Conservation (phyloP, 1,284 basidiomycete genomes). For the Ganoderma resinaceum region DNA sequence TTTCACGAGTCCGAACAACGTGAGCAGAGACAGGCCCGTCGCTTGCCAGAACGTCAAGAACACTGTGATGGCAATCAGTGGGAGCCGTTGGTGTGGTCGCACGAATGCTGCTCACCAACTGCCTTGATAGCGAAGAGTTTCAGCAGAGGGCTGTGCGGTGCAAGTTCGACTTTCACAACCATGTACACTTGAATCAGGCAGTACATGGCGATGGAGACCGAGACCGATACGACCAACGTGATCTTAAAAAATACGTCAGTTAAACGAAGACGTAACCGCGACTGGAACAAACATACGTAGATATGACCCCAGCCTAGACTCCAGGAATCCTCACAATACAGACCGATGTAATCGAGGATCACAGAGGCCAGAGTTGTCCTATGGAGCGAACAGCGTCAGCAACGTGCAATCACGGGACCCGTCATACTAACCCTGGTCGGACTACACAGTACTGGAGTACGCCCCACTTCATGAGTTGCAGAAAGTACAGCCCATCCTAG, state of each 20-base stretch:
- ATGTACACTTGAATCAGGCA: slow-evolving; percentile 81
- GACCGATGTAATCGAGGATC: slow-evolving; percentile 66
- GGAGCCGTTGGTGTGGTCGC: not conserved
- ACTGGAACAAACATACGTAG: slow-evolving; percentile 53
- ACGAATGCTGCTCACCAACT: slow-evolving; percentile 56
- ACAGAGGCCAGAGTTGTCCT: slow-evolving; percentile 73
- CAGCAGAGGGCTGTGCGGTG: slow-evolving; percentile 68
- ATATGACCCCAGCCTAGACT: slow-evolving; percentile 74
- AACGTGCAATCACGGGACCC: not conserved
- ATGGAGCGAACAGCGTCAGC: not conserved
- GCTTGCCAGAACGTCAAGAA: slow-evolving; percentile 87
- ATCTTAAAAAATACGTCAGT: slow-evolving; percentile 49
- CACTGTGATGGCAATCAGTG: slow-evolving; percentile 46
- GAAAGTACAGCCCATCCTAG: slow-evolving; percentile 72
- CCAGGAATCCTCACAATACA: slow-evolving; percentile 80
- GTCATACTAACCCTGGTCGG: slow-evolving; percentile 58
- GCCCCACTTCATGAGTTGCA: slow-evolving; percentile 83
- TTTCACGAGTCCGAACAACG: slow-evolving; percentile 69
- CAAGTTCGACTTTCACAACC: slow-evolving; percentile 60
- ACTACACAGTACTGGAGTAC: slow-evolving; percentile 81
- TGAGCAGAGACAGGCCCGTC: slow-evolving; percentile 66
- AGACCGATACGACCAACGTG: slow-evolving; percentile 67
- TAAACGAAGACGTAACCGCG: not conserved
- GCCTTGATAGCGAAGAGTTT: slow-evolving; percentile 81
- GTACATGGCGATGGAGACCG: slow-evolving; percentile 84